Evolutionary conservation across 108 stramenopile species (phyloP), one percentile per base, ranked within the genome.

Genomic region (Epithemia pelagica): DNA sequence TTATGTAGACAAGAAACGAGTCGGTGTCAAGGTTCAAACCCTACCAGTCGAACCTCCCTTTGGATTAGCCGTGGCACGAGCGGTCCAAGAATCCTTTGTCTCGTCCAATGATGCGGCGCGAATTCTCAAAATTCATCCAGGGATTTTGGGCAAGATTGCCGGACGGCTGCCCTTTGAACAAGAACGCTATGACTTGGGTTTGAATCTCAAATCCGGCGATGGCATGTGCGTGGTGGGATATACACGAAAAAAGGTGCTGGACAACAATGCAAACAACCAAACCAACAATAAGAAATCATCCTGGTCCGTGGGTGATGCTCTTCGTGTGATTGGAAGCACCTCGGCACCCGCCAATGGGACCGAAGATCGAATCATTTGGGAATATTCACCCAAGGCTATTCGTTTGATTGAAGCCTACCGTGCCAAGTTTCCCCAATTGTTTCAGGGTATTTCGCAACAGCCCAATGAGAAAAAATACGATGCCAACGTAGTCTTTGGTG

Each of bases 301-400:
- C 10, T 96, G 96, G 96, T 65, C 60, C 28, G 76, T 86, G 15
- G 91, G 91, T n/a, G 94, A 95, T 67, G 76, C 86, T 5, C 70
- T 94, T 27, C 78, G 88, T 37, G 86, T 92, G 23, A 74, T 95
- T 46, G 94, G 94, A 52, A 89, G 86, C 65, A 65, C 68, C 30
- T 63, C 82, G 57, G 71, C 73, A n/a, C 58, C 20, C 22, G 29
- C 10, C n/a, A 58, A 70, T 26, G 68, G 57, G 7, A 62, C 69
- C 64, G 52, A 74, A 3, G 84, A 84, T 57, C 75, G 82, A 65
- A 77, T 90, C 26, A 57, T 73, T 24, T 99, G 97, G 97, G 97
- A 98, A 73, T 99, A 88, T 77, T 84, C 96, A 7, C 85, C 92
- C 37, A 89, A 81, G 65, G 96, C 97, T 22, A 79, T 98, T 24